Conservation (phyloP, 352 stramenopile species). For the Globisporangium viniferum region DNA sequence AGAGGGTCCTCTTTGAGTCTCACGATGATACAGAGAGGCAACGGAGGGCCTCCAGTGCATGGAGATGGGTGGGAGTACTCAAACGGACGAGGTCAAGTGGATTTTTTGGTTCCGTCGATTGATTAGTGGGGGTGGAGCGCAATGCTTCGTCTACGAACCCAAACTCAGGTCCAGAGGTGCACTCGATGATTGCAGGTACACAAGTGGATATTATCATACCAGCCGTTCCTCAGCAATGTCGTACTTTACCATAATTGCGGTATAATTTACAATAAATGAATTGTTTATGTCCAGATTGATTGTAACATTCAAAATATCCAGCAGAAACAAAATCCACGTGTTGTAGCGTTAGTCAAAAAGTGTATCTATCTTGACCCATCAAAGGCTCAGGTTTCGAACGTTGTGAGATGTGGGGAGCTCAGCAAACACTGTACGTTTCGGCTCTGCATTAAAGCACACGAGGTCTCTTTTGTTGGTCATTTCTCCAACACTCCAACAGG, state of each 20-base stretch:
- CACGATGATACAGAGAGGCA: not conserved
- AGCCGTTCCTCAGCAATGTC: too few relatives aligned
- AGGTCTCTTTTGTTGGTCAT: too few relatives aligned
- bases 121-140: not conserved
- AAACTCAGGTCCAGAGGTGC: not conserved
- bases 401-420: too few relatives aligned
- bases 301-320: too few relatives aligned
- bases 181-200: not conserved
- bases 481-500: too few relatives aligned
- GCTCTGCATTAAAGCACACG: not conserved
- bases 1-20: not conserved
- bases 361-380: not conserved
- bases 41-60: not conserved
- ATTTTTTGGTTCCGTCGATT: slow-evolving; percentile 8
- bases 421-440: too few relatives aligned
- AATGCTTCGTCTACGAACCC: not conserved
- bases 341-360: too few relatives aligned
- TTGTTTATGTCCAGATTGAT: too few relatives aligned
- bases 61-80: not conserved
- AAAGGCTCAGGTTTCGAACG: not conserved
- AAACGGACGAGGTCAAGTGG: not conserved
- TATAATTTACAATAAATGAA: too few relatives aligned
- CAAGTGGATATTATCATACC: too few relatives aligned
- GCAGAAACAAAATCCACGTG: too few relatives aligned
- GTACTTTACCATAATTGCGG: too few relatives aligned